Conservation (phyloP, 1,284 basidiomycete species). For the Trametes hirsuta region DNA sequence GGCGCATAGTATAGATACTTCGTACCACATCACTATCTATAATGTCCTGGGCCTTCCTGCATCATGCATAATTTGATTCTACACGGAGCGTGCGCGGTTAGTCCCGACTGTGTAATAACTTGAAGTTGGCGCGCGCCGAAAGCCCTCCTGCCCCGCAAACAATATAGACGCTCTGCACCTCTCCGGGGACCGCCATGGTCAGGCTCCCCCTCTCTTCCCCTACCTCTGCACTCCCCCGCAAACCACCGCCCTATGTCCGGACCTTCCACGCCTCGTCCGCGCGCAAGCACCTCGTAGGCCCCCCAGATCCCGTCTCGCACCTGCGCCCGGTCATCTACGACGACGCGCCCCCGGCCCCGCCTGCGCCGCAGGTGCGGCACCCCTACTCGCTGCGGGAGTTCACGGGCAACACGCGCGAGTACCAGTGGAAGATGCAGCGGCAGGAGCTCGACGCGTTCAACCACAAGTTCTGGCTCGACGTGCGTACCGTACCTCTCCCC, state of each 20-base stretch:
- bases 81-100: not conserved
- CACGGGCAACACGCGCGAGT: conserved; percentile 49
- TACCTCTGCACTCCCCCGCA: not conserved
- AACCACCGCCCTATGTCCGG: conserved; percentile 28
- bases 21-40: conserved; percentile 17
- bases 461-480: conserved; percentile 77
- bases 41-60: conserved; percentile 10
- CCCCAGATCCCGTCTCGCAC: conserved; percentile 76
- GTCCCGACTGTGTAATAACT: not conserved
- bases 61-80: conserved; percentile 7
- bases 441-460: conserved; percentile 73
- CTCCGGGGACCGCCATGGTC: conserved; percentile 26
- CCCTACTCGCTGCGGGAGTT: conserved; percentile 80
- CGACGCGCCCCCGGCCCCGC: conserved; percentile 43
- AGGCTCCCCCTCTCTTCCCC: conserved; percentile 12
- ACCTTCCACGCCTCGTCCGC: conserved; percentile 45
- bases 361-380: conserved; percentile 42
- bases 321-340: conserved; percentile 77
- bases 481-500: conserved; percentile 39
- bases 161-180: conserved; percentile 14
- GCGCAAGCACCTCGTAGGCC: conserved; percentile 59
- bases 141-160: not conserved
- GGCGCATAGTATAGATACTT: conserved; percentile 16
- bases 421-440: conserved; percentile 70
- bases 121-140: not conserved